Evolutionary conservation across 805 yeast species (phyloP).

Genomic region (Metschnikowia colocasiae): DNA sequence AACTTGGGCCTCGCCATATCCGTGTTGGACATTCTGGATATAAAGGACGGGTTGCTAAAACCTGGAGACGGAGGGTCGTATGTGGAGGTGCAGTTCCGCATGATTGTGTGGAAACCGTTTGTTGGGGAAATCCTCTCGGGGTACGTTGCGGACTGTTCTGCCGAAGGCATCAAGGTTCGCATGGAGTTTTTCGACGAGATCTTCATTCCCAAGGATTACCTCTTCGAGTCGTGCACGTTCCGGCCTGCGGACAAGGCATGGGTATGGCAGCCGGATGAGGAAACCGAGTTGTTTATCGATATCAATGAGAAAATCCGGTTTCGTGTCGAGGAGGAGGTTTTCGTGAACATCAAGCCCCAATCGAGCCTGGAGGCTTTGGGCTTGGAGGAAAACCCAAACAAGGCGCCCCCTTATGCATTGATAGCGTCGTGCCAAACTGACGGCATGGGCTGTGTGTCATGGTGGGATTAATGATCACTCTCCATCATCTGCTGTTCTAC

Average conservation of each 20-base stretch:
- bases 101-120: slow-evolving; percentile 87
- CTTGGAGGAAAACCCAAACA: slow-evolving; percentile 34
- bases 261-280: slow-evolving; percentile 86
- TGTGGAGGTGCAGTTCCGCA: slow-evolving; percentile 68
- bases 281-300: slow-evolving; percentile 76
- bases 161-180: slow-evolving; percentile 80
- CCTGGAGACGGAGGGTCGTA: slow-evolving; percentile 95
- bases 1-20: slow-evolving; percentile 82
- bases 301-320: slow-evolving; percentile 88
- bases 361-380: slow-evolving; percentile 54
- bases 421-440: slow-evolving; percentile 90
- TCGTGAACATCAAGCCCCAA: slow-evolving; percentile 77
- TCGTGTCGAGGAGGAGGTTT: slow-evolving; percentile 84
- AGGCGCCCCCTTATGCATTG: slow-evolving; percentile 76
- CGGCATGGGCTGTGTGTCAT: slow-evolving; percentile 93
- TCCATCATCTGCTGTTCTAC: too few relatives aligned
- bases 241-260: slow-evolving; percentile 82
- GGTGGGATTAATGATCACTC: slow-evolving; percentile 99
- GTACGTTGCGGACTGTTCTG: slow-evolving; percentile 84
- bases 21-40: slow-evolving; percentile 76
- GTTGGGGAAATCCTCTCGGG: slow-evolving; percentile 91
- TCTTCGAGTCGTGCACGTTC: slow-evolving; percentile 74
- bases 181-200: slow-evolving; percentile 91
- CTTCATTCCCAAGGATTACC: slow-evolving; percentile 75
- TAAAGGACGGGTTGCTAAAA: slow-evolving; percentile 82